Percentiles rank a stretch among this genome's conserved stretches.
phyloP scores from a whole-genome alignment of 2,329 filamentous ascomycete genomes.

The Botrytis cinerea region DNA sequence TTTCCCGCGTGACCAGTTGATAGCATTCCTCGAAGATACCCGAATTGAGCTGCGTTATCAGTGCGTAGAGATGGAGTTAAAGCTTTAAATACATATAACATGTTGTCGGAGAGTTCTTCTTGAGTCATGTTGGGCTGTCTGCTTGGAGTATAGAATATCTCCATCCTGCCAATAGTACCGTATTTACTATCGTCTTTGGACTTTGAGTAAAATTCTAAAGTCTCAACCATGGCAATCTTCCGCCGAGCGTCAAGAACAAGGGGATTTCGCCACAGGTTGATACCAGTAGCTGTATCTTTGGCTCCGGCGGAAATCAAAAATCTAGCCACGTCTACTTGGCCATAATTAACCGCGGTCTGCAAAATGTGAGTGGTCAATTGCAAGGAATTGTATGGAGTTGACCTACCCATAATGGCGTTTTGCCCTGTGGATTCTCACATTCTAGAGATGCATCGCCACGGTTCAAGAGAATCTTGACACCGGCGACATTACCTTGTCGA shows the following conservation, averaged over 20 bases:
- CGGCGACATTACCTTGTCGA: conserved; percentile 10
- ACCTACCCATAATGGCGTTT: conserved; percentile 5
- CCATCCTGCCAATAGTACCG: not conserved
- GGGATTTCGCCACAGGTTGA: not conserved
- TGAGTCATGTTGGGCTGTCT: not conserved
- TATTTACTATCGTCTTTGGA: not conserved
- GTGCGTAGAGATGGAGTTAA: not conserved
- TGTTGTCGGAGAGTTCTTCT: not conserved
- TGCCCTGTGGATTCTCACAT: not conserved
- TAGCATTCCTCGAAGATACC: not conserved
- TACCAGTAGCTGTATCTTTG: not conserved
- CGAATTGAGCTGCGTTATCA: not conserved
- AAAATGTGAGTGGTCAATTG: not conserved
- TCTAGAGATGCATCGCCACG: conserved; percentile 10
- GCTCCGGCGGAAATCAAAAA: conserved; percentile 5
- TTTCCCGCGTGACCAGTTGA: not conserved
- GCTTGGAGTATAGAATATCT: not conserved
- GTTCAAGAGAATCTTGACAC: conserved; percentile 15
- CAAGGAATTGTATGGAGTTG: not conserved
- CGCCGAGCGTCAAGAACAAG: not conserved
- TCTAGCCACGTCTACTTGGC: conserved; percentile 3
- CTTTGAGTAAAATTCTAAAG: not conserved
- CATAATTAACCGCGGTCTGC: not conserved
- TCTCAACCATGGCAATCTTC: conserved; percentile 3
- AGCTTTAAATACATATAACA: not conserved